Conservation (phyloP, 2,329 filamentous ascomycete species). For the Rhynchosporium agropyri region DNA sequence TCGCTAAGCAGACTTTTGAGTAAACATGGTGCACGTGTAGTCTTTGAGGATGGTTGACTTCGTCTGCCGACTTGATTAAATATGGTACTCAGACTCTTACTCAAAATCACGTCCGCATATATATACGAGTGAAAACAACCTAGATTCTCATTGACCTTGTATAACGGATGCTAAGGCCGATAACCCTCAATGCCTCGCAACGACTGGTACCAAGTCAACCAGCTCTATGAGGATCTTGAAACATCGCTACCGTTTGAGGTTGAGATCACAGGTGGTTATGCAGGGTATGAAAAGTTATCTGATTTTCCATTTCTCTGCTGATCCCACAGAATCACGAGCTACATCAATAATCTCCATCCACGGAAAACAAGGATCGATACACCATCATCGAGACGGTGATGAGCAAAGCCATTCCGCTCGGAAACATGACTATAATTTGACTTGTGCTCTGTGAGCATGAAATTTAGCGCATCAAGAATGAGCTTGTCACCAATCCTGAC, state of each 20-base stretch:
- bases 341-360: slow-evolving; percentile 52
- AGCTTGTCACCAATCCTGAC: slow-evolving; percentile 29
- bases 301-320: neutral
- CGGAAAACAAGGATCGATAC: slow-evolving; percentile 43
- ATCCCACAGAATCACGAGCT: slow-evolving; percentile 43
- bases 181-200: no score
- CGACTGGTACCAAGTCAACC: no score
- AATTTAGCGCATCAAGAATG: slow-evolving; percentile 13
- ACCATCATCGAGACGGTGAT: slow-evolving; percentile 45
- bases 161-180: no score
- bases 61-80: no score
- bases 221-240: no score
- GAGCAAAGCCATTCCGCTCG: slow-evolving; percentile 41
- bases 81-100: no score
- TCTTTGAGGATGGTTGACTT: no score
- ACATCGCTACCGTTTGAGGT: slow-evolving; percentile 48
- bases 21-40: no score
- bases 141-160: no score
- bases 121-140: no score
- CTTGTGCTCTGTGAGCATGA: neutral
- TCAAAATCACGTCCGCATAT: no score
- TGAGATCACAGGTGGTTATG: slow-evolving; percentile 37
- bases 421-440: slow-evolving; percentile 39
- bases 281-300: slow-evolving; percentile 27
- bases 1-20: no score